Conservation (phyloP, 2,329 filamentous ascomycete genomes). For the Alternaria ethzedia region DNA sequence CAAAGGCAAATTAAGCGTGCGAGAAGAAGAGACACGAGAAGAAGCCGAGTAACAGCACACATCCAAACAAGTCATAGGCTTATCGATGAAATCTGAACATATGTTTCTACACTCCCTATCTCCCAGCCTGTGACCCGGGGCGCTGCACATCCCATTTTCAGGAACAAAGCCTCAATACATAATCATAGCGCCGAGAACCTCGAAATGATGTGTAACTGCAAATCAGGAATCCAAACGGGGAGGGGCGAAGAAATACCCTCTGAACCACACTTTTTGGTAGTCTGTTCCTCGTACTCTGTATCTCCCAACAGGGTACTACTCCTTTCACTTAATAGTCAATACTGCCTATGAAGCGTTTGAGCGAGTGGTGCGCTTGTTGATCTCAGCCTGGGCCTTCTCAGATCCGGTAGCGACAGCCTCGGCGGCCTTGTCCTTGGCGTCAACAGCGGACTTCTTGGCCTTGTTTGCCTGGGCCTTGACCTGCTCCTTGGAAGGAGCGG, state of each 20-base stretch:
- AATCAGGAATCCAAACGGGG: conserved; percentile 30
- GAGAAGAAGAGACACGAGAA: neutral
- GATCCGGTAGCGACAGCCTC: conserved; percentile 66
- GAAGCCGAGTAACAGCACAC: neutral
- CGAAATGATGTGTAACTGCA: conserved; percentile 34
- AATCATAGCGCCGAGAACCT: conserved; percentile 32
- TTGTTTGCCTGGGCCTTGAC: conserved; percentile 76
- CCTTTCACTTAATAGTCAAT: neutral
- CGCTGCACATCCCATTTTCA: conserved; percentile 25
- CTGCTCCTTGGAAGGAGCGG: conserved; percentile 67
- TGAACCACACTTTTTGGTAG: conserved; percentile 20
- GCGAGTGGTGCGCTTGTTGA: conserved; percentile 66
- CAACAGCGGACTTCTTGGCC: conserved; percentile 73
- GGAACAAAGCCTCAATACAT: conserved; percentile 39
- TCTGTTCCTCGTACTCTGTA: conserved; percentile 14
- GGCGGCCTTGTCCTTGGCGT: conserved; percentile 73
- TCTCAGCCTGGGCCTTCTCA: conserved; percentile 76
- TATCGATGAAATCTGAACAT: neutral
- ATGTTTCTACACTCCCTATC: conserved; percentile 1
- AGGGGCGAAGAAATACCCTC: conserved; percentile 8
- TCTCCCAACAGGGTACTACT: neutral
- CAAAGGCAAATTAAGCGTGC: neutral
- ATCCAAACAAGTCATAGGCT: neutral
- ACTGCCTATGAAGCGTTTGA: conserved; percentile 40
- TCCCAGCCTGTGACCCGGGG: conserved; percentile 2